Percentiles rank a stretch among this genome's conserved stretches.
Conservation (phyloP, 306 rosid species). For the Dalbergia oliveri region DNA sequence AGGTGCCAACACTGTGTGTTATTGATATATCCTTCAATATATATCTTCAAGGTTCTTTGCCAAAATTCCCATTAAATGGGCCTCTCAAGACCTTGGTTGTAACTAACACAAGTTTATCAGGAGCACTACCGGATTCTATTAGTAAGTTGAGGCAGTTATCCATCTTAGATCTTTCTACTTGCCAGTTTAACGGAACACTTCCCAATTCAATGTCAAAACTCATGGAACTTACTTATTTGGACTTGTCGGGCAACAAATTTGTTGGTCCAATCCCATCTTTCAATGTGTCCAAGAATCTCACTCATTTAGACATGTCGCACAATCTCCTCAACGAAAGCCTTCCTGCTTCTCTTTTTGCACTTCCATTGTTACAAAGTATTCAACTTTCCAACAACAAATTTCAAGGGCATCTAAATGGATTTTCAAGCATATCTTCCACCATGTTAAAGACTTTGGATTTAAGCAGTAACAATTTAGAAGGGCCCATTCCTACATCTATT, state of each 20-base stretch:
- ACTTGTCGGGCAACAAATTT: not conserved
- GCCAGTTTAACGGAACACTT: slow-evolving; percentile 29
- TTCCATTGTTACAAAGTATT: slow-evolving; percentile 31
- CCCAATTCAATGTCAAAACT: slow-evolving; percentile 42
- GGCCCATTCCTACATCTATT: slow-evolving; percentile 47
- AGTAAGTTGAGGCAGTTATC: slow-evolving; percentile 30
- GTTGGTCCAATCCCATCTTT: slow-evolving; percentile 43
- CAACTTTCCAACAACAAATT: slow-evolving; percentile 41
- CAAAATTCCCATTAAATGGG: slow-evolving; percentile 34
- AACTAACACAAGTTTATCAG: not conserved
- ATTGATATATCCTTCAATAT: not conserved
- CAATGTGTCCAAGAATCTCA: slow-evolving; percentile 33
- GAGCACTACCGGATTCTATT: slow-evolving; percentile 38
- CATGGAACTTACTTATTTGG: slow-evolving; percentile 6
- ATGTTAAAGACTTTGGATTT: slow-evolving; percentile 51
- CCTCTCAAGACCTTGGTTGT: not conserved
- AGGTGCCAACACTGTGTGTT: not conserved
- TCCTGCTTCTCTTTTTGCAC: slow-evolving; percentile 35
- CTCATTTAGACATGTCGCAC: slow-evolving; percentile 31
- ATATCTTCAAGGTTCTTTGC: slow-evolving; percentile 31
- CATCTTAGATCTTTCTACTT: slow-evolving; percentile 5
- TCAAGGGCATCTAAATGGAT: not conserved
- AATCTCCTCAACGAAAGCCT: slow-evolving; percentile 47
- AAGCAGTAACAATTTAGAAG: slow-evolving; percentile 53
- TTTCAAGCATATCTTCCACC: slow-evolving; percentile 3